Evolutionary conservation across 106 monocot species (phyloP), one percentile per base, ranked within the genome.

Genomic region (Acorus gramineus): DNA sequence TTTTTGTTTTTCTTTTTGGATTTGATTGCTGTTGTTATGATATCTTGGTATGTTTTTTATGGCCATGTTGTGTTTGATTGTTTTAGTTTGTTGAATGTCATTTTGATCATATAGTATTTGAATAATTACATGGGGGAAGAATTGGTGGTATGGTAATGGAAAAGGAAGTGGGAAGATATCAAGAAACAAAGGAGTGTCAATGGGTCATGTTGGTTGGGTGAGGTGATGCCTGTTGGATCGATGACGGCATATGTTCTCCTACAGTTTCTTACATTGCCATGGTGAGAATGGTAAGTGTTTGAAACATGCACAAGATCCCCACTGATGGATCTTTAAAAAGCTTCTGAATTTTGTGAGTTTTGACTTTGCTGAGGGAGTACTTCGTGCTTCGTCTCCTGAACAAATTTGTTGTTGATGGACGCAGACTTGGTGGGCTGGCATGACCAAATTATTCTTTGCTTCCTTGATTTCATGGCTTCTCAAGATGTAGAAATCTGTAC

Each of bases 281-380:
- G 82, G 43, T 63, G 77, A 80, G 76, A 86, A 78, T 73, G 80
- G 78, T 75, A 91, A 98, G 75, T 85, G 87, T 77, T 91, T 82
- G 96, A 98, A 98, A 65, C 90, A 87, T 69, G 84, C 84, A 63
- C 87, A 95, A 74, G 84, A 90, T 82, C 95, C 95, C 95, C 43
- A 73, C 87, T 67, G 78, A 83, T 81, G 90, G 91, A 45, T 83
- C 76, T 50, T 87, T 77, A 55, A 80, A 82, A 75, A 83, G 85
- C 14, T 98, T 98, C 28, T 85, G 90, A 87, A 1, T 98, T 98
- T 76, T 98, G 96, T 76, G 96, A 98, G 28, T 71, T 98, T 98
- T 77, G 91, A 98, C 69, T 78, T 87, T 68, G 91, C 96, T 56
- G 96, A 98, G 77, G 96, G 96, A 63, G 77, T 98, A 53, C 80